Evolutionary conservation across 345 rosid genomes (phyloP).

Genomic region (Syzygium grande): DNA sequence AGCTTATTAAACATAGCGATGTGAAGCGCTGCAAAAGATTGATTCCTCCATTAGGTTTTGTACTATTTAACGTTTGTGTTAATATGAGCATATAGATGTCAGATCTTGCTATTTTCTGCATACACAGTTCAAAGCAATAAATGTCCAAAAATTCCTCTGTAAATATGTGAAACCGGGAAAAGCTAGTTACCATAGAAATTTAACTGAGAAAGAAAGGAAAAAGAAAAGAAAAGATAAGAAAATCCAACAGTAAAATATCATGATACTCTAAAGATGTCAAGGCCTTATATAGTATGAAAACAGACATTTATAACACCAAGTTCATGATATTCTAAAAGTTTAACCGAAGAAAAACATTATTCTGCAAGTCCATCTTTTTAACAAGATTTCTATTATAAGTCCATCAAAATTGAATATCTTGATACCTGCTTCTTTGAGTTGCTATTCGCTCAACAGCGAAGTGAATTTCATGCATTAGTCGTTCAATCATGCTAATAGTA

Average conservation of each 20-base stretch:
- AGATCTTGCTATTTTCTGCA: background rate
- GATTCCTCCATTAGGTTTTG: background rate
- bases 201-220: background rate
- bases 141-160: background rate
- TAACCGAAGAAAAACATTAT: background rate
- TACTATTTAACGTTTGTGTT: background rate
- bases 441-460: slow-evolving; percentile 82
- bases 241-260: background rate
- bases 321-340: background rate
- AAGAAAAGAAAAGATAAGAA: background rate
- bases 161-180: background rate
- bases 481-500: slow-evolving; percentile 89
- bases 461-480: slow-evolving; percentile 92
- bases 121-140: background rate
- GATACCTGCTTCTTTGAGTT: slow-evolving; percentile 90
- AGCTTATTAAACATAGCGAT: background rate
- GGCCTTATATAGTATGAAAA: background rate
- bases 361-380: background rate
- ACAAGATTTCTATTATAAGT: background rate
- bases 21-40: background rate
- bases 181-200: background rate
- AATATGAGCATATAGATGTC: background rate
- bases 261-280: background rate
- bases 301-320: background rate
- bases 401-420: background rate